These are phyloP conservation scores for Hericium alpestre DNA, from an alignment of 768 basidiomycete genomes.

Conservation along the genomic window DNA sequence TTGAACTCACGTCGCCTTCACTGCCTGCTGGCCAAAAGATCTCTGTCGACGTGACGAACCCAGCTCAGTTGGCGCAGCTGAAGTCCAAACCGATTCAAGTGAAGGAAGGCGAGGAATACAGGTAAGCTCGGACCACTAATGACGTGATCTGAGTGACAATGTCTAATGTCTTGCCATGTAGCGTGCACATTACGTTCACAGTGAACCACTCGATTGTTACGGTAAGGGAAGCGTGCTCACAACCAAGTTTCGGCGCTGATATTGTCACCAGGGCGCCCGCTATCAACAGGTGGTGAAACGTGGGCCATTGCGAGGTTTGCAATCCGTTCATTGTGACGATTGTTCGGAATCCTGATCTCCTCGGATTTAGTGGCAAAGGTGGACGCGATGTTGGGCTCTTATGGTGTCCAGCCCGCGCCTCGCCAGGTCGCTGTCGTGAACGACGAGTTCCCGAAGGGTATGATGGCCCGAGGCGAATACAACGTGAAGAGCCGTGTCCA, in stretches of 20 bases:
- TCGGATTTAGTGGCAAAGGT: slow-evolving; percentile 67
- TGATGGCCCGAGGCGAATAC: slow-evolving; percentile 76
- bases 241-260: slow-evolving; percentile 6
- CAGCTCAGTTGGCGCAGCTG: slow-evolving; percentile 34
- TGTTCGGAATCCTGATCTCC: slow-evolving; percentile 1
- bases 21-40: slow-evolving; percentile 52
- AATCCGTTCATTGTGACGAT: neutral
- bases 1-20: slow-evolving; percentile 73
- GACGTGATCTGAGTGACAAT: neutral
- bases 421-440: slow-evolving; percentile 71
- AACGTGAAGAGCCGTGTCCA: slow-evolving; percentile 69
- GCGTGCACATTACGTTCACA: slow-evolving; percentile 73
- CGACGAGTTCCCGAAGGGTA: slow-evolving; percentile 59
- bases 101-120: slow-evolving; percentile 85
- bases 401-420: slow-evolving; percentile 62
- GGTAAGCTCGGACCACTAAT: slow-evolving; percentile 33
- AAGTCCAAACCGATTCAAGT: slow-evolving; percentile 74
- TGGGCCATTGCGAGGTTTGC: slow-evolving; percentile 57
- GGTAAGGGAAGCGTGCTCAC: slow-evolving; percentile 27
- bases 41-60: slow-evolving; percentile 52
- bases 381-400: slow-evolving; percentile 92
- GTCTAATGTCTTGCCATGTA: slow-evolving; percentile 19
- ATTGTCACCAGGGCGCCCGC: slow-evolving; percentile 48
- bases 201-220: slow-evolving; percentile 88
- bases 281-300: slow-evolving; percentile 88